phyloP scores from a whole-genome alignment of 345 rosid genomes.

The Adansonia digitata region DNA sequence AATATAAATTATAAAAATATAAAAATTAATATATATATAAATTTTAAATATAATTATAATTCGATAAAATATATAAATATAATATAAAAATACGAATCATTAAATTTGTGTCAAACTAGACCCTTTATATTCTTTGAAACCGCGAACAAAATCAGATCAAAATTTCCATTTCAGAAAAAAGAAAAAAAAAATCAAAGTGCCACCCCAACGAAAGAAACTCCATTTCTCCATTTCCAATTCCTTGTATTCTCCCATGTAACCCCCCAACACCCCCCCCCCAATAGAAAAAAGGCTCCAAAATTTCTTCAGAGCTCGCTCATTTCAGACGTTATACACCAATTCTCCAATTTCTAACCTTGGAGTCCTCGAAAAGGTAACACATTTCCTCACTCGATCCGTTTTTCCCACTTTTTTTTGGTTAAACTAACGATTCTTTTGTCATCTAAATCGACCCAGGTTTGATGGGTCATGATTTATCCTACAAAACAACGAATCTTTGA shows the following conservation, averaged over 20 bases:
- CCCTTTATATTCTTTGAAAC: not conserved
- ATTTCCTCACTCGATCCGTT: not conserved
- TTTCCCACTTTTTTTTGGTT: not conserved
- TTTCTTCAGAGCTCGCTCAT: not conserved
- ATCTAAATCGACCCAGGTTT: not conserved
- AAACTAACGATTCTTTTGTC: not conserved
- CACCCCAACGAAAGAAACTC: not conserved
- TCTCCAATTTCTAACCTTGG: not conserved
- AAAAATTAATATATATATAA: too few species aligned
- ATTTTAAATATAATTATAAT: too few species aligned
- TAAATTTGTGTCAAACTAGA: not conserved
- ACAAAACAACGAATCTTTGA: not conserved
- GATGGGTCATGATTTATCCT: not conserved
- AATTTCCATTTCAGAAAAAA: not conserved
- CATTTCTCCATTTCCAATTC: not conserved
- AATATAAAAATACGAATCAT: too few species aligned
- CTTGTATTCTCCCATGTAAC: constrained; percentile 1
- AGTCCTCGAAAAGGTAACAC: not conserved
- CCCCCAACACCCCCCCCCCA: too few species aligned
- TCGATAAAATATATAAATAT: too few species aligned
- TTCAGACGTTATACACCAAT: not conserved
- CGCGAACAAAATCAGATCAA: not conserved
- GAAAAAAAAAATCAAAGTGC: not conserved
- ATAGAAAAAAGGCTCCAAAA: not conserved
- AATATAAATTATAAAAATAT: too few species aligned